A percentile compares a stretch with the other conserved stretches of the same genome.
These are phyloP conservation scores for Hanseniaspora clermontiae DNA, from an alignment of 805 yeast species.

Conservation along the genomic window DNA sequence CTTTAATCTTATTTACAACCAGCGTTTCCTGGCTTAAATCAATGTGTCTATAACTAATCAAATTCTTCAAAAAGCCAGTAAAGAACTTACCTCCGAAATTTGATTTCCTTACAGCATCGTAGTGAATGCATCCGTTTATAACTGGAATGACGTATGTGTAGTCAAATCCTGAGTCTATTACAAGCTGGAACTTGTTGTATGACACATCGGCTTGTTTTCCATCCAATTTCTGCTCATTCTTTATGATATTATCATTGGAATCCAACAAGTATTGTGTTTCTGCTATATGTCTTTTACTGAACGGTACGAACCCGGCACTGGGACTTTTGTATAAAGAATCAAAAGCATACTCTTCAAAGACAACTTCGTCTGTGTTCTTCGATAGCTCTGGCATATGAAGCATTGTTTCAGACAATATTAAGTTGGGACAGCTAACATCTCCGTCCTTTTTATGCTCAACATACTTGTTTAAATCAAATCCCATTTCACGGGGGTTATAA, in stretches of 20 bases:
- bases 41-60: conserved; percentile 80
- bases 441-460: conserved; percentile 33
- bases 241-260: conserved; percentile 16
- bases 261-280: conserved; percentile 18
- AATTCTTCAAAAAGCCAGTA: conserved; percentile 71
- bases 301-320: conserved; percentile 49
- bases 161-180: conserved; percentile 79
- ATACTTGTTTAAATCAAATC: conserved; percentile 34
- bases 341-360: conserved; percentile 89
- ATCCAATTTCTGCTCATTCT: not conserved
- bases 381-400: conserved; percentile 71
- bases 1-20: conserved; percentile 75
- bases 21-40: conserved; percentile 86
- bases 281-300: conserved; percentile 30
- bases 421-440: conserved; percentile 13
- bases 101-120: conserved; percentile 63
- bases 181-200: conserved; percentile 53
- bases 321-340: conserved; percentile 55
- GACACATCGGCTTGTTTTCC: conserved; percentile 9
- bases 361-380: conserved; percentile 74
- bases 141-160: conserved; percentile 82
- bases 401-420: conserved; percentile 70
- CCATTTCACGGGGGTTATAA: conserved; percentile 33
- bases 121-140: conserved; percentile 59
- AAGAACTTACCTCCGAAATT: conserved; percentile 80